Conservation (phyloP, 192 early-diverging fungal genomes). For the Backusella parvicylindrica region DNA sequence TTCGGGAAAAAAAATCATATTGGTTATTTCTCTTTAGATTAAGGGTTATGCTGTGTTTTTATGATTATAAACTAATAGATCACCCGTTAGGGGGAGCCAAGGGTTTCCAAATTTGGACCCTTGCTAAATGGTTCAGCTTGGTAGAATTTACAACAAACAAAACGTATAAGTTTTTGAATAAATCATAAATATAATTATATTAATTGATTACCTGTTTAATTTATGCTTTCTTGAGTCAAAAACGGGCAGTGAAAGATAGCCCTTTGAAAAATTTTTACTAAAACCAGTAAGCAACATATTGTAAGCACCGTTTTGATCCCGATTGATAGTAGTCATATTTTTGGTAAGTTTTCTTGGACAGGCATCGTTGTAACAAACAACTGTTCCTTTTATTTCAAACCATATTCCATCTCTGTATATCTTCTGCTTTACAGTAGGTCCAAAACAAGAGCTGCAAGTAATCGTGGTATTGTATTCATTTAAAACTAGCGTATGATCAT, state of each 20-base stretch:
- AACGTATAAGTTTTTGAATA: no score
- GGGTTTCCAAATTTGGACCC: no score
- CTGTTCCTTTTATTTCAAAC: not conserved
- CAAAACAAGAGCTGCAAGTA: not conserved
- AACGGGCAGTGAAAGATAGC: not conserved
- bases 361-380: not conserved
- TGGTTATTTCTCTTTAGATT: no score
- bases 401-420: not conserved
- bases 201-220: not conserved
- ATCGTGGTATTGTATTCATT: no score
- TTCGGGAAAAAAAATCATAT: no score
- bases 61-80: no score
- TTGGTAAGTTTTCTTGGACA: not conserved
- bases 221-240: not conserved
- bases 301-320: not conserved
- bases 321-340: not conserved
- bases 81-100: no score
- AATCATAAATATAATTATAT: no score
- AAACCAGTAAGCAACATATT: not conserved
- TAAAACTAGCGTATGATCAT: not conserved
- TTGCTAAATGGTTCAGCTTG: no score
- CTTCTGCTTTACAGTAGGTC: not conserved
- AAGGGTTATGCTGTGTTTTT: no score
- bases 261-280: not conserved
- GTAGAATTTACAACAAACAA: no score